Base-by-base conservation (phyloP, 169 alveolate genomes). In the Ichthyophthirius multifiliis region DNA sequence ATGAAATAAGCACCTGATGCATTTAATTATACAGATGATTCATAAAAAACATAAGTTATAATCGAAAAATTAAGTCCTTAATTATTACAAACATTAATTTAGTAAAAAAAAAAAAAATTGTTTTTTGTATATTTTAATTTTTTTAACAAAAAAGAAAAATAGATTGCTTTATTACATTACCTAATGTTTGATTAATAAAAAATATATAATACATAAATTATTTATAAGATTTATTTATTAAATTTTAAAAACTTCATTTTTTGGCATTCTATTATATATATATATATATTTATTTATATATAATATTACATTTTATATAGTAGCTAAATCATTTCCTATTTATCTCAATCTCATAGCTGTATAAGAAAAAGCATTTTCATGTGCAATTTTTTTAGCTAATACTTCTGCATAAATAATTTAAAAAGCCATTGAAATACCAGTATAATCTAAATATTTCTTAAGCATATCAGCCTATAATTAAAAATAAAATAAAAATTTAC, bases 311-410 rank as follows among this genome's bases (percentile, higher is more conserved):
- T 39, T n/a, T 12, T 35, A 20, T 6, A 87, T 47, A 3, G 78
- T 20, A 23, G 89, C 92, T 16, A 93, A 73, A 67, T 93, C 97
- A 30, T 86, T 88, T 23, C 97, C 96, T 34, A 93, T 89, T 76
- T 90, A 85, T 74, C 95, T 79, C 27, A 93, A 83, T 67, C 97
- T 80, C 95, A 89, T 91, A 16, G 97, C 94, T 13, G 96, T 91
- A 84, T 93, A 93, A 20, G 93, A 85, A 81, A 86, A 93, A 31
- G 89, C 95, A 63, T 89, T 85, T 64, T 89, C 94, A 16, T 87
- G 89, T 37, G 84, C 82, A 30, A 93, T 90, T 63, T 93, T 83
- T 62, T 93, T 93, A 4, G 89, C 47, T 20, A 90, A 82, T 7
- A 93, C 75, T 65, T 93, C 97, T 13, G 97, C 92, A 82, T 84